Conservation (phyloP, 2,329 filamentous ascomycete genomes). For the Myriosclerotinia scirpicola region DNA sequence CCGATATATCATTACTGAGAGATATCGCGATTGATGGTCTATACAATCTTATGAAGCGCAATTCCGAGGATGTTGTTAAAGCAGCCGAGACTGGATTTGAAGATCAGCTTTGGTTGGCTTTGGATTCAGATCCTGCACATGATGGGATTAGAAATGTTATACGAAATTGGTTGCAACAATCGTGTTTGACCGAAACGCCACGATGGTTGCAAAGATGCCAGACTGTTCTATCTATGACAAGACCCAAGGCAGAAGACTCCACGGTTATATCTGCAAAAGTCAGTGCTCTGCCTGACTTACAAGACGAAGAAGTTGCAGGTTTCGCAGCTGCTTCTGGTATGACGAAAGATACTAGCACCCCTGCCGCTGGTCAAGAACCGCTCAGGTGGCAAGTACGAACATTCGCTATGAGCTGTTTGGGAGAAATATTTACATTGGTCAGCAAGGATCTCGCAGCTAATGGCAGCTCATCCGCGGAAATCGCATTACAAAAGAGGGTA, state of each 20-base stretch:
- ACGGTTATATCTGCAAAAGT: constrained; percentile 48
- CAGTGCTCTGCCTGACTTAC: constrained; percentile 69
- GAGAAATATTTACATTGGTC: constrained; percentile 76
- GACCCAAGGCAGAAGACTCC: constrained; percentile 60
- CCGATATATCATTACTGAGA: constrained; percentile 65
- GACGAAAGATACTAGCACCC: constrained; percentile 54
- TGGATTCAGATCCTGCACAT: constrained; percentile 76
- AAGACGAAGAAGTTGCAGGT: constrained; percentile 94
- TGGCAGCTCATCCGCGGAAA: constrained; percentile 74
- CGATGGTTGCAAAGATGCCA: constrained; percentile 91
- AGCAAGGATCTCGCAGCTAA: constrained; percentile 76
- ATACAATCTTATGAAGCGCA: constrained; percentile 92
- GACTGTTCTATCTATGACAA: constrained; percentile 82
- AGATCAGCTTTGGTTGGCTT: constrained; percentile 85
- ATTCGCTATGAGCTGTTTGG: constrained; percentile 87
- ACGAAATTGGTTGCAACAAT: constrained; percentile 90
- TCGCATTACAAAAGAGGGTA: constrained; percentile 76
- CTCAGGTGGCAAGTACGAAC: constrained; percentile 94
- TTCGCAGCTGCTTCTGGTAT: constrained; percentile 74
- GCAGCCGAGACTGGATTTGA: constrained; percentile 78
- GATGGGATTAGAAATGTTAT: constrained; percentile 84
- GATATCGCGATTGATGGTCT: constrained; percentile 84
- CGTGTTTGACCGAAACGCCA: constrained; percentile 73
- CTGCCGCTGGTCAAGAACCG: constrained; percentile 72
- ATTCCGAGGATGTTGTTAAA: constrained; percentile 77